Evolutionary conservation across 768 basidiomycete species (phyloP).

Genomic region (Dioszegia aurantiaca): DNA sequence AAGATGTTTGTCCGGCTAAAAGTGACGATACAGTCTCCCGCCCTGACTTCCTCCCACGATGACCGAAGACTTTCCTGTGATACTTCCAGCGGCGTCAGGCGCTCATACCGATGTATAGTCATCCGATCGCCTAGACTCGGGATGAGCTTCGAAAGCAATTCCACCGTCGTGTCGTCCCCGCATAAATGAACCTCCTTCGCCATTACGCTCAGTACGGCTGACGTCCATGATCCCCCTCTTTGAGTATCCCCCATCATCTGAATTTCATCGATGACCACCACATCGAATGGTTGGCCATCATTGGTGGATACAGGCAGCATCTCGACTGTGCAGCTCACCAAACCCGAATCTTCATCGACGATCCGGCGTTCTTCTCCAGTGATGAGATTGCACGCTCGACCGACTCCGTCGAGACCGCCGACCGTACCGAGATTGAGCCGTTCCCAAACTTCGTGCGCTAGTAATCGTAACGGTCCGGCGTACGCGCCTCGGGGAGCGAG

Average conservation of each 20-base stretch:
- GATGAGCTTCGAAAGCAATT: constrained; percentile 65
- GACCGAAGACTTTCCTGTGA: constrained; percentile 64
- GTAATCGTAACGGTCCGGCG: constrained; percentile 83
- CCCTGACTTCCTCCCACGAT: constrained; percentile 62
- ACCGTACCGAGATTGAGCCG: constrained; percentile 87
- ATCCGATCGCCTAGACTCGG: constrained; percentile 77
- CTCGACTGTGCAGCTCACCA: constrained; percentile 88
- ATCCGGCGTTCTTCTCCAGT: constrained; percentile 88
- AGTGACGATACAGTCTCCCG: constrained; percentile 87
- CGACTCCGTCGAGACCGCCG: constrained; percentile 63
- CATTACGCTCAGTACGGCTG: constrained; percentile 69
- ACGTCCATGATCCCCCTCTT: constrained; percentile 79
- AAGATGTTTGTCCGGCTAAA: constrained; percentile 78
- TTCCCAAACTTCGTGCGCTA: constrained; percentile 93
- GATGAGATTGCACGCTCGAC: constrained; percentile 72
- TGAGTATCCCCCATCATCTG: constrained; percentile 83
- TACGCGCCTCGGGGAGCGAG: constrained; percentile 72
- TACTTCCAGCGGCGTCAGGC: constrained; percentile 77
- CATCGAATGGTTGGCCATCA: constrained; percentile 56
- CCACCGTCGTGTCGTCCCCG: constrained; percentile 88
- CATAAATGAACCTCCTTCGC: constrained; percentile 89
- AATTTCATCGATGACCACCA: constrained; percentile 94
- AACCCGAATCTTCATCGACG: constrained; percentile 59
- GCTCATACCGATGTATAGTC: constrained; percentile 74
- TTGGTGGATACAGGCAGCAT: constrained; percentile 61